phyloP scores from a whole-genome alignment of 305 asterid species.

The Lippia alba region DNA sequence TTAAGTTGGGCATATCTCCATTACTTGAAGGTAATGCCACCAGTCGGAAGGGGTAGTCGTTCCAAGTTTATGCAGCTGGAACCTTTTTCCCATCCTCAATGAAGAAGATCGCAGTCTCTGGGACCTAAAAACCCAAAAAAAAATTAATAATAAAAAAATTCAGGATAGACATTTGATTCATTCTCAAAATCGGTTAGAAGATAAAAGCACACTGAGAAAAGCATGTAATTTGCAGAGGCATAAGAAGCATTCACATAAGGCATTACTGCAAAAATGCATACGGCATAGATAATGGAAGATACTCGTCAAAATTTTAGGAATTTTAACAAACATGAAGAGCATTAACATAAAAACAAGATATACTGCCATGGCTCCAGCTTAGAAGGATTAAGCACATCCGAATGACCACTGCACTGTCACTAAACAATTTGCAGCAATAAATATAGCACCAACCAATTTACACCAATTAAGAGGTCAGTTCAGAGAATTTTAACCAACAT shows the following conservation, averaged over 20 bases:
- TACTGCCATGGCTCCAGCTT: too few relatives aligned
- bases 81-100: slow-evolving; percentile 97
- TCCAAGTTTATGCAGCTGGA: slow-evolving; percentile 60
- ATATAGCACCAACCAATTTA: too few relatives aligned
- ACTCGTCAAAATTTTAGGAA: too few relatives aligned
- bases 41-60: slow-evolving; percentile 17
- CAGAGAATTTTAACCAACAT: too few relatives aligned
- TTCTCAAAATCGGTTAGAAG: not conserved
- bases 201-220: not conserved
- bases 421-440: too few relatives aligned
- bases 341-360: too few relatives aligned
- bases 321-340: too few relatives aligned
- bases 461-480: too few relatives aligned
- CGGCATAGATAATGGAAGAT: not conserved
- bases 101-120: slow-evolving; percentile 81
- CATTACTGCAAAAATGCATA: slow-evolving; percentile 4
- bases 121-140: slow-evolving; percentile 58
- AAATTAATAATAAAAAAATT: not conserved
- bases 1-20: slow-evolving; percentile 20
- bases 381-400: too few relatives aligned
- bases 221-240: slow-evolving; percentile 3
- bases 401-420: too few relatives aligned
- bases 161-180: not conserved
- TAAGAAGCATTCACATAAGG: slow-evolving; percentile 1
- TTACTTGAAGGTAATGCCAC: slow-evolving; percentile 24